A percentile compares a stretch with the other conserved stretches of the same genome.
These are phyloP conservation scores for Saitozyma podzolica DNA, from an alignment of 768 basidiomycete genomes.

Conservation along the genomic window DNA sequence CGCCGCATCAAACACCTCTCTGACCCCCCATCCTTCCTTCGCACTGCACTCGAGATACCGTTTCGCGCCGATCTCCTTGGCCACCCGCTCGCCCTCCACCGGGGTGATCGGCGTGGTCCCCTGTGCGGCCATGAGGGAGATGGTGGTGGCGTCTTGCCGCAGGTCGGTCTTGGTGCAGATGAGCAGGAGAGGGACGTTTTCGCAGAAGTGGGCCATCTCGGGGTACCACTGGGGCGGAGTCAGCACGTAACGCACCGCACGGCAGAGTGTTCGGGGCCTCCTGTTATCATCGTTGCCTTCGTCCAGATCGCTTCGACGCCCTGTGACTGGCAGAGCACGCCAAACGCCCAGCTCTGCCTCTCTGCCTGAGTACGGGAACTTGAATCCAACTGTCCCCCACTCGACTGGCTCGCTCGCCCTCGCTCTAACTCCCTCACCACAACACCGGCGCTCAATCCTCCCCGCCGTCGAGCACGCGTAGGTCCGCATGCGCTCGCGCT, in stretches of 20 bases:
- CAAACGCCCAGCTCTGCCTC: no score
- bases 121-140: constrained; percentile 68
- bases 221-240: constrained; percentile 49
- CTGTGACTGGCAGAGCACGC: no score
- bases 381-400: no score
- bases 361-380: no score
- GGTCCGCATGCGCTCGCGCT: neutral
- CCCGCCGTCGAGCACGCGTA: neutral
- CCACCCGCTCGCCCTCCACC: constrained; percentile 79
- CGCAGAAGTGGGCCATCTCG: constrained; percentile 53
- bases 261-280: neutral
- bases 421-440: neutral
- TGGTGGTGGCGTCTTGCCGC: constrained; percentile 44
- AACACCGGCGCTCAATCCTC: neutral
- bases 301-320: no score
- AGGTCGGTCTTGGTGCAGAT: constrained; percentile 53
- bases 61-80: constrained; percentile 83
- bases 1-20: constrained; percentile 87
- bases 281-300: no score
- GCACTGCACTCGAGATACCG: constrained; percentile 92
- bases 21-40: constrained; percentile 84
- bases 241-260: neutral
- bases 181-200: constrained; percentile 49
- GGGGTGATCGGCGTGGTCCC: constrained; percentile 68
- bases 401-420: neutral